A percentile compares a stretch with the other conserved stretches of the same genome.
Conservation (phyloP, 2,329 filamentous ascomycete genomes). For the Beauveria sp. region DNA sequence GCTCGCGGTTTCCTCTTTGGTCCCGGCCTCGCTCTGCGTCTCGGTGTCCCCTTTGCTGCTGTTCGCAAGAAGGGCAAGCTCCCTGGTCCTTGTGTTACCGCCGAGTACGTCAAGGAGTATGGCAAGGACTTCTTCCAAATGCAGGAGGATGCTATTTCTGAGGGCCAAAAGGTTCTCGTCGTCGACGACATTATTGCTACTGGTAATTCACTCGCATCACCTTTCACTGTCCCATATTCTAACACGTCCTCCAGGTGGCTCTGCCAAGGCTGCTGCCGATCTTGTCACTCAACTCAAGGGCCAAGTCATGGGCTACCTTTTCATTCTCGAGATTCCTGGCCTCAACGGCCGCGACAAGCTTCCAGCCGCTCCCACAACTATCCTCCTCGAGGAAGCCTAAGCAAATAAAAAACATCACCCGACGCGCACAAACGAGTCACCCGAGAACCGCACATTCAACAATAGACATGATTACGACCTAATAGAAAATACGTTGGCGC, state of each 20-base stretch:
- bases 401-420: background rate
- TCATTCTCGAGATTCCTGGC: constrained; percentile 92
- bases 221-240: background rate
- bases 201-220: constrained; percentile 49
- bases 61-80: constrained; percentile 95
- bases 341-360: constrained; percentile 89
- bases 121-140: constrained; percentile 94
- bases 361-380: constrained; percentile 66
- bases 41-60: constrained; percentile 83
- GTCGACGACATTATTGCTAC: constrained; percentile 99
- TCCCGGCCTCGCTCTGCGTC: constrained; percentile 72
- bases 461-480: constrained; percentile 9
- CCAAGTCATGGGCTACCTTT: constrained; percentile 79
- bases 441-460: constrained; percentile 4
- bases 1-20: constrained; percentile 94
- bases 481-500: constrained; percentile 1
- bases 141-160: constrained; percentile 76
- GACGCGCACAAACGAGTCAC: background rate
- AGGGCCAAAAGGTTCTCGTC: constrained; percentile 81
- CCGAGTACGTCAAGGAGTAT: constrained; percentile 90
- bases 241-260: constrained; percentile 58
- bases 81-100: constrained; percentile 79
- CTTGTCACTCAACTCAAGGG: constrained; percentile 83
- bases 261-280: constrained; percentile 76
- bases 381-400: constrained; percentile 59